Base-by-base conservation (phyloP, 345 rosid genomes). In the Populus pruinosa region DNA sequence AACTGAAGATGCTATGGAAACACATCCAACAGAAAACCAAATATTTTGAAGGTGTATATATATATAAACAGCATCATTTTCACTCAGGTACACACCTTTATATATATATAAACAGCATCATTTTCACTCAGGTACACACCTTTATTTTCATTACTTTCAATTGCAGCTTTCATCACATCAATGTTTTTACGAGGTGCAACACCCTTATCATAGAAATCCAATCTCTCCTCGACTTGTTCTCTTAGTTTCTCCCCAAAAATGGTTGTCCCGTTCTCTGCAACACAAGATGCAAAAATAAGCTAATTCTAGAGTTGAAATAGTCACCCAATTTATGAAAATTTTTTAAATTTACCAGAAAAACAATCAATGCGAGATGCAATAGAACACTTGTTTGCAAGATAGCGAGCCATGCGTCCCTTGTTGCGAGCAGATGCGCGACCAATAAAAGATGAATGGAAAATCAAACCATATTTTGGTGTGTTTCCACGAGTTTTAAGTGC, bases 361-460 rank as follows among this genome's bases (percentile, higher is more conserved):
- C 98, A 92, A 83, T 96, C 99, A 10, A 94, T 96, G 59, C 97
- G 87, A 53, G 97, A 90, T 62, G 98, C 99, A 72, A 96, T 90
- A 10, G 97, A 96, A 78, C 99, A 96, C 82, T 96, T 96, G 81
- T 94, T 96, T 29, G 99, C 98, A 38, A 96, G 91, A 86, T 80
- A 92, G 50, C 99, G 98, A 79, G 99, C 98, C 88, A 96, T 91
- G 71, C 97, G 92, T 1, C 99, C 99, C 86, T 96, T 96, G 87
- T 94, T 96, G 70, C 86, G 88, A 17, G 97, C 90, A 80, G 95
- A 83, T 67, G 97, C 97, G 72, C 97, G 91, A 3, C 97, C 97
- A 73, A 92, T 96, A 81, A 92, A 94, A 64, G 98, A 91, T 25
- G 98, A 96, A 78, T 94, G 98, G 87, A 94, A 96, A 78, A 94